A percentile compares a stretch with the other conserved stretches of the same genome.
Conservation (phyloP, 371 early-diverging fungal species). For the Circinella umbellata region DNA sequence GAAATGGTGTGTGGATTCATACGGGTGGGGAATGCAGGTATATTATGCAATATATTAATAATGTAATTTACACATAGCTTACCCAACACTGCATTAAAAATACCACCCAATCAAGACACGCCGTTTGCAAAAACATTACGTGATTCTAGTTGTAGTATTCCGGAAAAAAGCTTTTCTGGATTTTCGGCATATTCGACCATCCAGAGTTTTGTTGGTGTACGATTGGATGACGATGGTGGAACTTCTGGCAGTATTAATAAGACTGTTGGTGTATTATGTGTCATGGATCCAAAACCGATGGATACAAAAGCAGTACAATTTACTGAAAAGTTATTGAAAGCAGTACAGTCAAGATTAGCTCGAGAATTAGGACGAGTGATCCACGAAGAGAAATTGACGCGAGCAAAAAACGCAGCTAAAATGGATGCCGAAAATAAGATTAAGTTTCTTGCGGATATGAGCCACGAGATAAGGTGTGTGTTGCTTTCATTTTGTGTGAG, state of each 20-base stretch:
- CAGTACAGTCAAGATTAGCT: slow-evolving; percentile 41
- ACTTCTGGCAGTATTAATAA: slow-evolving; percentile 1
- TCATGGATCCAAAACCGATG: slow-evolving; percentile 22
- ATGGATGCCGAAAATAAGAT: slow-evolving; percentile 64
- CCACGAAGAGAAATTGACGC: slow-evolving; percentile 47
- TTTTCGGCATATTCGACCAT: background rate
- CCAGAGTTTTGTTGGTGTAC: slow-evolving; percentile 20
- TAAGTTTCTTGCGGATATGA: slow-evolving; percentile 66
- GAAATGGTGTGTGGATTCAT: no score
- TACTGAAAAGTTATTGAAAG: slow-evolving; percentile 28
- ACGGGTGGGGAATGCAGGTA: background rate
- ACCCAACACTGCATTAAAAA: slow-evolving; percentile 16
- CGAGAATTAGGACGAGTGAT: slow-evolving; percentile 53
- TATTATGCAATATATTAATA: background rate
- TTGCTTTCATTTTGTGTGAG: background rate
- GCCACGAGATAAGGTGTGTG: slow-evolving; percentile 51
- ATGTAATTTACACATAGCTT: background rate
- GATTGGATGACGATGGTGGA: slow-evolving; percentile 8
- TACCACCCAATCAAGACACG: slow-evolving; percentile 11
- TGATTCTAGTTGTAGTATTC: slow-evolving; percentile 12
- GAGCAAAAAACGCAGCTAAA: slow-evolving; percentile 55
- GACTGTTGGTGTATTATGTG: slow-evolving; percentile 18
- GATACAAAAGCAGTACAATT: slow-evolving; percentile 10
- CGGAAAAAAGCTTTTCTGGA: background rate
- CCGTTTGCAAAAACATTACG: slow-evolving; percentile 16